Percentiles rank a stretch among this genome's conserved stretches.
Conservation (phyloP, 2,329 filamentous ascomycete genomes). For the Cytospora mali region DNA sequence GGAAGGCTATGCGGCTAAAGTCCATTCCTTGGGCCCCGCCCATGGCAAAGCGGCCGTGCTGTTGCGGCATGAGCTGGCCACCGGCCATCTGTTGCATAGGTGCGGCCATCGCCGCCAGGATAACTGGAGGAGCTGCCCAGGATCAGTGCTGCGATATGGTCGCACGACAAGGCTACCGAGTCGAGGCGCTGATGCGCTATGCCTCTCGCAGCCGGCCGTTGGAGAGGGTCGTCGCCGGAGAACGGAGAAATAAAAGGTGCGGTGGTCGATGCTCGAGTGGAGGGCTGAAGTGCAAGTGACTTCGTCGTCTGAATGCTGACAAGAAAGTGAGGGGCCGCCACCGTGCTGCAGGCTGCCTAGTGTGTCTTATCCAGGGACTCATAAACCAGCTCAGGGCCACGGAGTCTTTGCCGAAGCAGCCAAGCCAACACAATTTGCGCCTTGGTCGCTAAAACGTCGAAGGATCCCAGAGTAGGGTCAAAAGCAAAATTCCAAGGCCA, state of each 20-base stretch:
- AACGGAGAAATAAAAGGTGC: not conserved
- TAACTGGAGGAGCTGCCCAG: constrained; percentile 19
- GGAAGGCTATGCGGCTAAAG: constrained; percentile 43
- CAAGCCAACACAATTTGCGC: constrained; percentile 12
- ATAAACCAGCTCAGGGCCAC: constrained; percentile 14
- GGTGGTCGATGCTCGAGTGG: constrained; percentile 18
- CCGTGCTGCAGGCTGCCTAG: constrained; percentile 38
- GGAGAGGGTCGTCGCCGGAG: constrained; percentile 26
- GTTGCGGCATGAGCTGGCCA: constrained; percentile 49
- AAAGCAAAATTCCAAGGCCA: not conserved
- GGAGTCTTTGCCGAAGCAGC: constrained; percentile 16
- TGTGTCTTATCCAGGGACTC: constrained; percentile 29
- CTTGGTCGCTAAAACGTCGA: constrained; percentile 12
- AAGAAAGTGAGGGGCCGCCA: constrained; percentile 31
- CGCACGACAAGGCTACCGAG: constrained; percentile 13
- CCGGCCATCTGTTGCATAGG: constrained; percentile 61
- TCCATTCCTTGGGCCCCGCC: constrained; percentile 15
- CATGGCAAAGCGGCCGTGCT: constrained; percentile 35
- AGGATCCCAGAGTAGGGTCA: not conserved
- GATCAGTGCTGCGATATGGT: constrained; percentile 14
- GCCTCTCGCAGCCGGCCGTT: constrained; percentile 21
- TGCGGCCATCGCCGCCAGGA: constrained; percentile 58
- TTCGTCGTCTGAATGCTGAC: constrained; percentile 20
- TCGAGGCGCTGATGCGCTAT: constrained; percentile 25
- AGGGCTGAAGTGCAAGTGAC: constrained; percentile 11